Evolutionary conservation across 2,329 filamentous ascomycete genomes (phyloP).

Genomic region (Incumbomyces lentus): DNA sequence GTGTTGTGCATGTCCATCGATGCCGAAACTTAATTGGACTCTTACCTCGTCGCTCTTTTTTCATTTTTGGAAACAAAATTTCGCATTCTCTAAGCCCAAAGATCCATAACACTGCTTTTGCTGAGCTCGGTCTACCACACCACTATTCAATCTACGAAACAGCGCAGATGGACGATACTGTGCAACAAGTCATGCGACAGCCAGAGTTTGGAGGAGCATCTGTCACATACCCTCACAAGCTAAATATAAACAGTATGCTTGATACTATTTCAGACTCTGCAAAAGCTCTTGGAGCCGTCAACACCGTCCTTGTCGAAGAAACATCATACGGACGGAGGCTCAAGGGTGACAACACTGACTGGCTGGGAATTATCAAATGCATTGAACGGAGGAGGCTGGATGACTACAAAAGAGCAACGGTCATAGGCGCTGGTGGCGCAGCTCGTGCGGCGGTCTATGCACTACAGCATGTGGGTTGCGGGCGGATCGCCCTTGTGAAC

Average conservation of each 20-base stretch:
- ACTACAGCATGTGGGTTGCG: constrained; percentile 14
- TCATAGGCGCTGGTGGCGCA: constrained; percentile 51
- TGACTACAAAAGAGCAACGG: constrained; percentile 43
- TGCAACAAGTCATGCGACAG: constrained; percentile 59
- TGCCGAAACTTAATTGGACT: too few species aligned
- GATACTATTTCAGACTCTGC: constrained; percentile 9
- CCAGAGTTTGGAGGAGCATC: constrained; percentile 73
- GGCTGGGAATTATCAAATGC: constrained; percentile 67
- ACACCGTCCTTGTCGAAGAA: constrained; percentile 9
- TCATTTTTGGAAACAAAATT: too few species aligned
- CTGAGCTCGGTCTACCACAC: constrained; percentile 75
- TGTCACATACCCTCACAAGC: constrained; percentile 37
- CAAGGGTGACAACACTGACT: constrained; percentile 68
- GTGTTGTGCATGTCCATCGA: too few species aligned
- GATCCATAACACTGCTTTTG: constrained; percentile 39
- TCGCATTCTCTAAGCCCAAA: too few species aligned
- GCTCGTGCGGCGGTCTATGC: constrained; percentile 33
- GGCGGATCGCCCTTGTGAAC: constrained; percentile 6
- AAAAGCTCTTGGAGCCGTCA: constrained; percentile 8
- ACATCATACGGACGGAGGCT: neutral
- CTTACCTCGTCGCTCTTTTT: too few species aligned
- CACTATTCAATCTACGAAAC: constrained; percentile 51
- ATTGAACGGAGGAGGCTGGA: constrained; percentile 60
- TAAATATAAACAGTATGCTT: constrained; percentile 9
- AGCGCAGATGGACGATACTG: constrained; percentile 8